These are phyloP conservation scores for Leptosphaerulina australis DNA, from an alignment of 2,329 filamentous ascomycete species.

Conservation along the genomic window DNA sequence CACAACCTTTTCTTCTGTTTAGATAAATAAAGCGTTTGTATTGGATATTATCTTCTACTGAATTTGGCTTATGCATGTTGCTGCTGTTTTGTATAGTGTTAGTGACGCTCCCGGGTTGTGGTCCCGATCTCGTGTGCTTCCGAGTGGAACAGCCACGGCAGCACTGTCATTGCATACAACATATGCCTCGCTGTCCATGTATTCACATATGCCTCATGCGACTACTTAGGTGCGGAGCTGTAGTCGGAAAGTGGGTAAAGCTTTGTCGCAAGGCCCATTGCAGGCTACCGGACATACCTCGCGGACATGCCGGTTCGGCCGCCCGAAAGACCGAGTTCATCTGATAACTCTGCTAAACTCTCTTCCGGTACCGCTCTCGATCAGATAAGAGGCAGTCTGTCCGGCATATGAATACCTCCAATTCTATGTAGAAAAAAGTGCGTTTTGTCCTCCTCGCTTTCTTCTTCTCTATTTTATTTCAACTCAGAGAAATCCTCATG, in stretches of 20 bases:
- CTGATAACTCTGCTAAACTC: conserved; percentile 18
- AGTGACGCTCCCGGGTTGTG: no score
- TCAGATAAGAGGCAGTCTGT: conserved; percentile 13
- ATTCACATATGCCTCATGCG: no score
- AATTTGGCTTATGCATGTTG: no score
- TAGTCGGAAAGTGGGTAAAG: conserved; percentile 9
- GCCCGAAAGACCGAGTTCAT: conserved; percentile 4
- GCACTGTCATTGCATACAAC: no score
- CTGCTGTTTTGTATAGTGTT: no score
- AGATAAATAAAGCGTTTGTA: no score
- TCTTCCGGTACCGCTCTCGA: conserved; percentile 7
- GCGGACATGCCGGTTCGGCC: neutral
- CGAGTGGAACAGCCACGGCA: no score
- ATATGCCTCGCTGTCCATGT: no score
- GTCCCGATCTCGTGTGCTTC: no score
- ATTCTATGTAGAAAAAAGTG: conserved; percentile 6
- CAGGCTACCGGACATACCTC: neutral
- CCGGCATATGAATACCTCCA: conserved; percentile 8
- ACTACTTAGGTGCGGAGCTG: conserved; percentile 4
- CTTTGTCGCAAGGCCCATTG: neutral
- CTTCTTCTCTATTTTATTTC: neutral
- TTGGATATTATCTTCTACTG: no score
- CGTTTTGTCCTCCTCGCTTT: neutral
- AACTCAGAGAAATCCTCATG: neutral
- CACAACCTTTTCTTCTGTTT: no score